These are phyloP conservation scores for Cornus florida DNA, from an alignment of 148 eudicot genomes.

Conservation along the genomic window DNA sequence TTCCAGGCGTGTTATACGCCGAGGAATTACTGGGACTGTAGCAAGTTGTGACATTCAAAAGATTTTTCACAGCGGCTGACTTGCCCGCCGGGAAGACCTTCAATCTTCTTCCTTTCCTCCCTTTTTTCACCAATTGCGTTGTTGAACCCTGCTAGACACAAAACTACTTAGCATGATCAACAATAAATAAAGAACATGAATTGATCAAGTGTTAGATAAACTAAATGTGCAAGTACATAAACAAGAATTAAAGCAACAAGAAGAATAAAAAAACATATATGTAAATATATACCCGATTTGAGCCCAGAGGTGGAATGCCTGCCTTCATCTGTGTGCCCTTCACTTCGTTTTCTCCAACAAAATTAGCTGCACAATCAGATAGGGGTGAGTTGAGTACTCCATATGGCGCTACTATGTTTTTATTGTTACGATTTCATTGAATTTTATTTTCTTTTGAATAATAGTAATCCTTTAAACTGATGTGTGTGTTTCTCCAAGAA, in stretches of 20 bases:
- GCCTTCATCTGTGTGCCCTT: not conserved
- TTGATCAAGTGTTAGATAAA: too few relatives aligned
- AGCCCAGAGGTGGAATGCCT: not conserved
- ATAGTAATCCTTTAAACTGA: too few relatives aligned
- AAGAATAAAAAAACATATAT: too few relatives aligned
- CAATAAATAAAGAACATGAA: too few relatives aligned
- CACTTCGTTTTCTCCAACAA: not conserved
- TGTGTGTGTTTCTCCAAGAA: too few relatives aligned
- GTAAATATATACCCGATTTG: not conserved
- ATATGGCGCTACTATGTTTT: too few relatives aligned
- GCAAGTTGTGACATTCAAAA: not conserved
- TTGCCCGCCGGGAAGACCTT: not conserved
- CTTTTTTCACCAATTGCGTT: not conserved
- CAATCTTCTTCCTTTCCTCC: not conserved
- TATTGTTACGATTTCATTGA: too few relatives aligned
- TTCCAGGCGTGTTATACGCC: not conserved
- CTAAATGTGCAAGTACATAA: too few relatives aligned
- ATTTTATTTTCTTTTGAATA: too few relatives aligned
- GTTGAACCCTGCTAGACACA: not conserved
- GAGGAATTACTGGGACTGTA: not conserved
- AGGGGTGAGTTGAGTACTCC: too few relatives aligned
- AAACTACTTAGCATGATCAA: too few relatives aligned
- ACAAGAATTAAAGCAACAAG: too few relatives aligned
- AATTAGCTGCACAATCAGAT: not conserved
- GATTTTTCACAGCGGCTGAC: not conserved